Evolutionary conservation across 2,329 filamentous ascomycete genomes (phyloP).

Genomic region (Emydomyces testavorans): DNA sequence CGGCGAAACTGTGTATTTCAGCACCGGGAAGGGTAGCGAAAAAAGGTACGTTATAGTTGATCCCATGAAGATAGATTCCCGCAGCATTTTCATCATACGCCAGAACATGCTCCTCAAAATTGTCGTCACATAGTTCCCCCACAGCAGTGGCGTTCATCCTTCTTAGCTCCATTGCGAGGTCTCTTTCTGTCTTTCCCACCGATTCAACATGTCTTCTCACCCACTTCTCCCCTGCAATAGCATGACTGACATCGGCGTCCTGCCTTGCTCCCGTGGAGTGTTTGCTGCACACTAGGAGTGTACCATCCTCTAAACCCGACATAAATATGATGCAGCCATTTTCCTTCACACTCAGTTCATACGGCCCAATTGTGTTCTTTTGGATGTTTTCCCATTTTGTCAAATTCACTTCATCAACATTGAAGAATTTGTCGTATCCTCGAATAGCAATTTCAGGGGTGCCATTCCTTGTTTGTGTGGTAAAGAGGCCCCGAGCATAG

Average conservation of each 20-base stretch:
- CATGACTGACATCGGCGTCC: slow-evolving; percentile 66
- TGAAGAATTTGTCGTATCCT: slow-evolving; percentile 99
- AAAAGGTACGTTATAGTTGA: slow-evolving; percentile 88
- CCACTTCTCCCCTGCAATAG: slow-evolving; percentile 68
- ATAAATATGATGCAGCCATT: slow-evolving; percentile 99
- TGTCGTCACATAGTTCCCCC: slow-evolving; percentile 89
- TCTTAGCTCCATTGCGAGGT: slow-evolving; percentile 65
- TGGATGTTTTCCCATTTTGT: slow-evolving; percentile 77
- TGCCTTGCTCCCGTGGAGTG: slow-evolving; percentile 79
- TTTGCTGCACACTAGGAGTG: slow-evolving; percentile 94
- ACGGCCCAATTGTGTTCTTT: slow-evolving; percentile 66
- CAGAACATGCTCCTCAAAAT: slow-evolving; percentile 92
- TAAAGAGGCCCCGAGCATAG: slow-evolving; percentile 89
- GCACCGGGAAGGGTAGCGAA: slow-evolving; percentile 77
- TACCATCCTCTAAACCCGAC: slow-evolving; percentile 76
- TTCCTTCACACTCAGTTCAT: slow-evolving; percentile 93
- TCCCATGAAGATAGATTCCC: slow-evolving; percentile 86
- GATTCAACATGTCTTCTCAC: slow-evolving; percentile 66
- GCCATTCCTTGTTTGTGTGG: slow-evolving; percentile 54
- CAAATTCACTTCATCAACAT: slow-evolving; percentile 65
- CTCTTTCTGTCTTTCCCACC: slow-evolving; percentile 64
- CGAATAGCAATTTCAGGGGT: slow-evolving; percentile 68
- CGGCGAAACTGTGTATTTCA: slow-evolving; percentile 80
- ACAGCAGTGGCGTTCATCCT: slow-evolving; percentile 84
- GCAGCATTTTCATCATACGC: slow-evolving; percentile 72